Percentiles rank a stretch among this genome's conserved stretches.
Conservation (phyloP, 108 stramenopile genomes). For the Aurantiochytrium sp. region DNA sequence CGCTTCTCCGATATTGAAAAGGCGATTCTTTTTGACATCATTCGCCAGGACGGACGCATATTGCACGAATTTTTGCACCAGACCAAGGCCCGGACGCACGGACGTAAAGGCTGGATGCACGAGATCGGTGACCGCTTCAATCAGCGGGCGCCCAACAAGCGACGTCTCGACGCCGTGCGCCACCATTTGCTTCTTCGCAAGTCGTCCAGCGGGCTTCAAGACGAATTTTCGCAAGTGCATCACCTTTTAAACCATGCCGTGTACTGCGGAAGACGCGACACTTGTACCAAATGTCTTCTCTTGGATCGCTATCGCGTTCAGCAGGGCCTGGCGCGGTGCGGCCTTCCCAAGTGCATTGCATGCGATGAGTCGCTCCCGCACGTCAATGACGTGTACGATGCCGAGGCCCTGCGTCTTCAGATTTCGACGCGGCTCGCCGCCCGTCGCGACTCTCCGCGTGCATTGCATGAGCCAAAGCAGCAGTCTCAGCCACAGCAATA, state of each 20-base stretch:
- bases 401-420: neutral
- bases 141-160: neutral
- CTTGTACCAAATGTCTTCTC: neutral
- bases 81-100: conserved; percentile 1
- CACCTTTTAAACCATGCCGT: neutral
- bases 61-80: conserved; percentile 8
- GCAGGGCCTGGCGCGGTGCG: neutral
- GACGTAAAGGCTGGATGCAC: neutral
- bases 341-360: neutral
- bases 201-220: neutral
- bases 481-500: neutral
- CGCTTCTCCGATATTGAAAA: neutral
- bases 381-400: neutral
- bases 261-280: neutral
- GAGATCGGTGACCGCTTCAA: neutral
- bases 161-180: neutral
- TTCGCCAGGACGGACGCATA: neutral
- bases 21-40: neutral
- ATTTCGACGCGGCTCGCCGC: neutral
- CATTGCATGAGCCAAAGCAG: neutral
- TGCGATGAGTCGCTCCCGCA: neutral
- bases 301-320: neutral
- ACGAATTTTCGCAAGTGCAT: neutral
- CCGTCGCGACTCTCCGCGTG: neutral
- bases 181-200: conserved; percentile 9